Evolutionary conservation across 129 eudicot species (phyloP).

Genomic region (Sambucus nigra): DNA sequence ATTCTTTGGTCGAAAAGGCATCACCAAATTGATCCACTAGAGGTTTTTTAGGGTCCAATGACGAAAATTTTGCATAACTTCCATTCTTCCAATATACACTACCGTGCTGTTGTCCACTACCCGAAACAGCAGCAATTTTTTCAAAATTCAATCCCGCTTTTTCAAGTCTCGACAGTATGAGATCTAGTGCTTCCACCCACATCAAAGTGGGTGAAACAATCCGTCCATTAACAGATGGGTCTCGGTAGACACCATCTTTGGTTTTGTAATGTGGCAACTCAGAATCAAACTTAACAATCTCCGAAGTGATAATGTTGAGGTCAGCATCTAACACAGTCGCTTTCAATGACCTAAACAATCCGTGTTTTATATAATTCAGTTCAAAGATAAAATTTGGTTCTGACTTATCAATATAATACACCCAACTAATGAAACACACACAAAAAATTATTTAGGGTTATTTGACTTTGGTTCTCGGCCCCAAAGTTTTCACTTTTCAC

Average conservation of each 20-base stretch:
- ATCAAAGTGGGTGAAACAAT: conserved; percentile 81
- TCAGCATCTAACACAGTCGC: conserved; percentile 76
- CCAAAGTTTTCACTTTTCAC: too few species aligned
- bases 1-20: conserved; percentile 69
- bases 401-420: too few species aligned
- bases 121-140: conserved; percentile 74
- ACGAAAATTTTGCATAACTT: conserved; percentile 39
- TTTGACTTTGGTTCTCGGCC: too few species aligned
- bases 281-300: conserved; percentile 62
- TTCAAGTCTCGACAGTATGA: conserved; percentile 46
- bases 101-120: conserved; percentile 97
- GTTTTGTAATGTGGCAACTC: conserved; percentile 81
- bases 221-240: conserved; percentile 49
- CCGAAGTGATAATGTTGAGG: conserved; percentile 49
- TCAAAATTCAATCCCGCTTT: conserved; percentile 53
- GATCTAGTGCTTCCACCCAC: conserved; percentile 95
- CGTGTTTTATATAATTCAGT: conserved; percentile 1
- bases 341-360: conserved; percentile 57
- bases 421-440: too few species aligned
- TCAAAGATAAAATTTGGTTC: too few species aligned
- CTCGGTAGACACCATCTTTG: conserved; percentile 88
- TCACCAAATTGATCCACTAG: conserved; percentile 57
- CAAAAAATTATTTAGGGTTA: too few species aligned
- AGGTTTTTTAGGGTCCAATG: conserved; percentile 48
- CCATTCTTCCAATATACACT: conserved; percentile 91